Evolutionary conservation across 2,329 filamentous ascomycete genomes (phyloP), one percentile per base, ranked within the genome.

Genomic region (Xylaria digitata): DNA sequence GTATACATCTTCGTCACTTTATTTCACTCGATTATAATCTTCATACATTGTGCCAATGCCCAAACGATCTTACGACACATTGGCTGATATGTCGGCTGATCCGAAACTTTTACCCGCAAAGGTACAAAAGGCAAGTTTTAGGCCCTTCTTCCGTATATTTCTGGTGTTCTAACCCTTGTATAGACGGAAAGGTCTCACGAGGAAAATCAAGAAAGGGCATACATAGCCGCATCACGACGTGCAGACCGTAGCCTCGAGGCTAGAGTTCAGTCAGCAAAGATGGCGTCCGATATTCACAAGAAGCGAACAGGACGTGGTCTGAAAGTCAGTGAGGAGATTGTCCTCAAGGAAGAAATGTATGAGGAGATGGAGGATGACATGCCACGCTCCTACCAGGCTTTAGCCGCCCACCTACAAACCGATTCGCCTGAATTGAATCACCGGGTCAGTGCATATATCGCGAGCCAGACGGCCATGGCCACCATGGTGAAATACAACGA

Each of bases 271-370:
- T 97, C 94, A 2, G 94, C 95, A 15, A 87, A 89, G 58, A 88
- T 92, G 79, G 94, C 94, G 6, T 97, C 94, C n/a, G 90, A 93
- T 74, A 93, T 97, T 43, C 94, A 97, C 84, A 93, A 94, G 82
- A 87, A 90, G 77, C 89, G 94, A 19, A 97, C 94, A 0, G 95
- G 94, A 45, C 92, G 93, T 72, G 89, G 87, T 1, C 85, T 97
- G 66, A 89, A 90, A 72, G 92, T 97, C 65, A 94, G 91, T 30
- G 91, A 94, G 78, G 87, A 96, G 75, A 94, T 96, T 80, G 94
- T 97, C 13, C 83, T 92, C 72, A 94, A 93, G 69, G 94, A 97
- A 78, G 93, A 96, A 78, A 97, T 97, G 93, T 97, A 97, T 76
- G 94, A 97, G 75, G 94, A 97, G 78, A 92, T 97, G 75, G 94